A percentile compares a stretch with the other conserved stretches of the same genome.
Conservation (phyloP, 306 rosid species). For the Hippophae rhamnoides region DNA sequence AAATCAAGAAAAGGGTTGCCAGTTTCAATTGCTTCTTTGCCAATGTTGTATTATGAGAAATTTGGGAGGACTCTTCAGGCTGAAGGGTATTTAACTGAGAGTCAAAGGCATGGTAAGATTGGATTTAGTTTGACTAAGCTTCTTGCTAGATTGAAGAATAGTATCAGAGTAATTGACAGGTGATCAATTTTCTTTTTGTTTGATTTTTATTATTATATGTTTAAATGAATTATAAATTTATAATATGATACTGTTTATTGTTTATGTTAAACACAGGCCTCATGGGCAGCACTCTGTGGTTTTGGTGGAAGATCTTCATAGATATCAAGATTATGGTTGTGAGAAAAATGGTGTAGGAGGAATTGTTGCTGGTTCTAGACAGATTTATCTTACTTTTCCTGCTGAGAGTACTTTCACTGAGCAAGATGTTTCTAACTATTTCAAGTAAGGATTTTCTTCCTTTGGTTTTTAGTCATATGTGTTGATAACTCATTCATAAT, state of each 20-base stretch:
- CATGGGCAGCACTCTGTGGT: slow-evolving; percentile 42
- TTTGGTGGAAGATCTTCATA: slow-evolving; percentile 35
- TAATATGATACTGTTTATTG: background rate
- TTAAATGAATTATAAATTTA: background rate
- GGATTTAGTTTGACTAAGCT: slow-evolving; percentile 39
- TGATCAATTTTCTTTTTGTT: background rate
- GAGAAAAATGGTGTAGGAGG: slow-evolving; percentile 30
- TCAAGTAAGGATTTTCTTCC: slow-evolving; percentile 20
- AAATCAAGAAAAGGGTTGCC: slow-evolving; percentile 34
- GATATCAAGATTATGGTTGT: slow-evolving; percentile 20
- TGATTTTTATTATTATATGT: background rate
- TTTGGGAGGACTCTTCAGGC: slow-evolving; percentile 40
- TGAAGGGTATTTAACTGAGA: slow-evolving; percentile 40
- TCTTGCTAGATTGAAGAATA: slow-evolving; percentile 34
- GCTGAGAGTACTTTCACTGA: slow-evolving; percentile 38
- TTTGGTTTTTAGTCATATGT: too few relatives aligned
- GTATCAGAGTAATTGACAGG: slow-evolving; percentile 40
- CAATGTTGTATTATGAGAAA: slow-evolving; percentile 28
- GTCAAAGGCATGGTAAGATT: slow-evolving; percentile 40
- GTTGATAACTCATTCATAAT: too few relatives aligned
- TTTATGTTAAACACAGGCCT: slow-evolving; percentile 21
- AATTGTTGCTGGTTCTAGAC: slow-evolving; percentile 28
- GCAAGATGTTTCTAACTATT: slow-evolving; percentile 38
- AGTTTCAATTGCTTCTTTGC: slow-evolving; percentile 38
- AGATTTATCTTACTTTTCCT: slow-evolving; percentile 43